These are phyloP conservation scores for Amylostereum areolatum DNA, from an alignment of 1,284 basidiomycete genomes.

Conservation along the genomic window DNA sequence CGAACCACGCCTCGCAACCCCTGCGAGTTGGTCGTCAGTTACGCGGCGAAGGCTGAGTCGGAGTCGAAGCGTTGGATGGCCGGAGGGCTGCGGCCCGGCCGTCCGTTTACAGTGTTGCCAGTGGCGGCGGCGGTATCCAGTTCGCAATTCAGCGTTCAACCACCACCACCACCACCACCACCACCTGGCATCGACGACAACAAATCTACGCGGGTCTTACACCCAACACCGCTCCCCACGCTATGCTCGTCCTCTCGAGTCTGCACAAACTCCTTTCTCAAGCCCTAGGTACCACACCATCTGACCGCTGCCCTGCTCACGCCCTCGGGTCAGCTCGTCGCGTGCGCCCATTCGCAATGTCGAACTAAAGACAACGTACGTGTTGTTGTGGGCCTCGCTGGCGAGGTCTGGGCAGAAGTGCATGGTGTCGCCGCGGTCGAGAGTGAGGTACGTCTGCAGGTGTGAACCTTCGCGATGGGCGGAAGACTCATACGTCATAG, in stretches of 20 bases:
- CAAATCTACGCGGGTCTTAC: no score
- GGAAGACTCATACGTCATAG: constrained; percentile 27
- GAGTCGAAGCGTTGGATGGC: no score
- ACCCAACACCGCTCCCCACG: no score
- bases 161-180: no score
- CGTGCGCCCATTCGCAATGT: constrained; percentile 41
- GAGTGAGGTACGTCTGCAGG: constrained; percentile 51
- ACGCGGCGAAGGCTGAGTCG: no score
- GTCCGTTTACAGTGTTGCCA: no score
- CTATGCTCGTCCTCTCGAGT: constrained; percentile 57
- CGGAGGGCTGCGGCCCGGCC: no score
- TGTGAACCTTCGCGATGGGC: background rate
- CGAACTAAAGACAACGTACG: constrained; percentile 66
- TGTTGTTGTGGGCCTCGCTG: constrained; percentile 61
- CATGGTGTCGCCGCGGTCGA: constrained; percentile 63
- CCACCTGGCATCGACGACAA: no score
- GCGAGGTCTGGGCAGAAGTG: constrained; percentile 72
- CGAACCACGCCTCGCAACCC: no score
- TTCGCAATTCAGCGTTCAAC: no score
- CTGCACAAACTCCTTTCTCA: constrained; percentile 54
- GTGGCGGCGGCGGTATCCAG: no score
- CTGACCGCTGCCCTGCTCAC: constrained; percentile 62
- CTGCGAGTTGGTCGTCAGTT: no score
- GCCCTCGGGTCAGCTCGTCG: constrained; percentile 56
- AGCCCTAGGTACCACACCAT: constrained; percentile 45